Evolutionary conservation across 192 early-diverging fungal species (phyloP).

Genomic region (Gaertneriomyces semiglobifer): DNA sequence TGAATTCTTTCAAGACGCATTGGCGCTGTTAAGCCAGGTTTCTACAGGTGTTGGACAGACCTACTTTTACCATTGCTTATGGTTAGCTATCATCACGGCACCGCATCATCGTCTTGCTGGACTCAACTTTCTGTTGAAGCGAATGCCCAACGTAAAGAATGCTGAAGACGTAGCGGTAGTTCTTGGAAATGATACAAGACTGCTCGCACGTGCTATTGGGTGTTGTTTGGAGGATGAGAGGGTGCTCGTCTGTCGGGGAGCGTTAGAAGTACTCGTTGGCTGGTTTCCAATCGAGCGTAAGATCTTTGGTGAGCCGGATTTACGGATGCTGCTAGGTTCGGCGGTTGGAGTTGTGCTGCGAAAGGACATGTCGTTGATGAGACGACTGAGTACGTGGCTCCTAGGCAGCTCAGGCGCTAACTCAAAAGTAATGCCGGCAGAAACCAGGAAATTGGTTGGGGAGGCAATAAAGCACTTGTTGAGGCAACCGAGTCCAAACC

Average conservation of each 20-base stretch:
- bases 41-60: conserved; percentile 63
- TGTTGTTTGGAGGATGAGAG: conserved; percentile 68
- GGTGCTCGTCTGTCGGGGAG: conserved; percentile 76
- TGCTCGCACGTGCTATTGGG: conserved; percentile 75
- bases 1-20: conserved; percentile 70
- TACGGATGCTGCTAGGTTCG: conserved; percentile 62
- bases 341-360: conserved; percentile 78
- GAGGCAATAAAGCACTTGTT: too few relatives aligned
- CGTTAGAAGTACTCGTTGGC: conserved; percentile 76
- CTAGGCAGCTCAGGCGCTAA: conserved; percentile 17
- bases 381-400: conserved; percentile 90
- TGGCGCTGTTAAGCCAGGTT: conserved; percentile 63
- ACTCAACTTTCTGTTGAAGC: conserved; percentile 71
- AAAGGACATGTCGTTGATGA: conserved; percentile 92
- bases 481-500: too few relatives aligned
- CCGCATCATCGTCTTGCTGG: conserved; percentile 66
- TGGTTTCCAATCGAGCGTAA: conserved; percentile 46
- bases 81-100: conserved; percentile 73
- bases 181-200: conserved; percentile 45
- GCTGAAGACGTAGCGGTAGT: conserved; percentile 48
- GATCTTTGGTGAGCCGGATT: conserved; percentile 63
- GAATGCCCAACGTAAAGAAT: conserved; percentile 66
- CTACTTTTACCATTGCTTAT: conserved; percentile 81
- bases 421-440: too few relatives aligned
- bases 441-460: too few relatives aligned